A percentile compares a stretch with the other conserved stretches of the same genome.
phyloP scores from a whole-genome alignment of 192 early-diverging fungal genomes.

The Dissophora ornata region DNA sequence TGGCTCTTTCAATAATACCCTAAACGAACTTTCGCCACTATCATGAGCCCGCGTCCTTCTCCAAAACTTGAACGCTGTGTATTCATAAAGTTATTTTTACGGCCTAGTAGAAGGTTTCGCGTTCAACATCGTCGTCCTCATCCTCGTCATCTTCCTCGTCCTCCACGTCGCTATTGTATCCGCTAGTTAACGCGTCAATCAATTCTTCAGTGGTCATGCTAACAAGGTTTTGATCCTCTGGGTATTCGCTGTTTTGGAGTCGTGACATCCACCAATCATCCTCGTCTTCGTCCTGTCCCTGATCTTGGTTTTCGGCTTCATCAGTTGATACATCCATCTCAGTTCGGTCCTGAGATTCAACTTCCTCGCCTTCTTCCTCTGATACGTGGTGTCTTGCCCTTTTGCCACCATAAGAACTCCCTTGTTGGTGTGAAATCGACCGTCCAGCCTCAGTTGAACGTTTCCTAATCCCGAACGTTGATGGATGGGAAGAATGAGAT shows the following conservation, averaged over 20 bases:
- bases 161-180: constrained; percentile 36
- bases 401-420: not conserved
- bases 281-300: constrained; percentile 19
- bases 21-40: no score
- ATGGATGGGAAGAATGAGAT: no score
- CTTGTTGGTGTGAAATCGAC: not conserved
- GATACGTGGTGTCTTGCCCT: not conserved
- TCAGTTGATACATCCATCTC: not conserved
- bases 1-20: no score
- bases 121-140: not conserved
- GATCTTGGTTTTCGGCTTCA: not conserved
- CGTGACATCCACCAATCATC: constrained; percentile 47
- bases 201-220: constrained; percentile 52
- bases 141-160: constrained; percentile 45
- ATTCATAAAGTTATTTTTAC: no score
- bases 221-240: constrained; percentile 43
- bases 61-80: no score
- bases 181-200: constrained; percentile 40
- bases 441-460: not conserved
- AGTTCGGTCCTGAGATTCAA: no score
- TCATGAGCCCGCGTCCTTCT: no score
- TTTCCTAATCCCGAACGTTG: no score
- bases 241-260: constrained; percentile 39
- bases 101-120: no score
- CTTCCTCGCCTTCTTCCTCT: not conserved